Percentiles rank a stretch among this genome's conserved stretches.
Conservation (phyloP, 2,329 filamentous ascomycete genomes). For the Clathrospora elynae region DNA sequence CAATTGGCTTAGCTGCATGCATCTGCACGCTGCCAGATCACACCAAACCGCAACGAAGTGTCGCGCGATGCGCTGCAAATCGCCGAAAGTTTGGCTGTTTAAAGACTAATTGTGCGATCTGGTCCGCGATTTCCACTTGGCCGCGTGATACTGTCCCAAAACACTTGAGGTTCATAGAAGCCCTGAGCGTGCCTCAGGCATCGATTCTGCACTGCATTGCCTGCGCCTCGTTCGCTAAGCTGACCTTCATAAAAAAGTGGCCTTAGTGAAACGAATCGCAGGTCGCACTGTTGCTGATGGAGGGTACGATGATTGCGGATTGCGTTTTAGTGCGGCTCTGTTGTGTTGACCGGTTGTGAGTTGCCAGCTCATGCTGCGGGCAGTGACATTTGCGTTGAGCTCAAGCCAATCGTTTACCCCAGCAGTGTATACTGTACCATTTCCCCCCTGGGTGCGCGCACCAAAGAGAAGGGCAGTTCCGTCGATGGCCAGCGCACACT, state of each 20-base stretch:
- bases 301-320: conserved; percentile 17
- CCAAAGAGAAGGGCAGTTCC: conserved; percentile 8
- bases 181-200: conserved; percentile 34
- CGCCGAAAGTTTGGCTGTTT: conserved; percentile 26
- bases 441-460: conserved; percentile 16
- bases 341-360: conserved; percentile 37
- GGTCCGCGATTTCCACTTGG: conserved; percentile 3
- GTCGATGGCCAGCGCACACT: conserved; percentile 36
- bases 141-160: not conserved
- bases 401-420: conserved; percentile 42
- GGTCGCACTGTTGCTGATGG: conserved; percentile 23
- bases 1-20: conserved; percentile 44
- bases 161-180: conserved; percentile 7
- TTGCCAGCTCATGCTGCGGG: conserved; percentile 25
- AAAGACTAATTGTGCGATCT: conserved; percentile 13
- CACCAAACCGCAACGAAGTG: conserved; percentile 37
- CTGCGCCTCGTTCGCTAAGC: conserved; percentile 44
- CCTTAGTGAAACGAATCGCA: conserved; percentile 24
- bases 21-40: conserved; percentile 36
- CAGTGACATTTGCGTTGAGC: conserved; percentile 25
- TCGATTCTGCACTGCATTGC: conserved; percentile 31
- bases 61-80: conserved; percentile 24
- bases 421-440: conserved; percentile 21
- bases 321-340: conserved; percentile 41
- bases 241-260: conserved; percentile 26